Evolutionary conservation across 2,329 filamentous ascomycete species (phyloP).

Genomic region (Fusarium redolens): DNA sequence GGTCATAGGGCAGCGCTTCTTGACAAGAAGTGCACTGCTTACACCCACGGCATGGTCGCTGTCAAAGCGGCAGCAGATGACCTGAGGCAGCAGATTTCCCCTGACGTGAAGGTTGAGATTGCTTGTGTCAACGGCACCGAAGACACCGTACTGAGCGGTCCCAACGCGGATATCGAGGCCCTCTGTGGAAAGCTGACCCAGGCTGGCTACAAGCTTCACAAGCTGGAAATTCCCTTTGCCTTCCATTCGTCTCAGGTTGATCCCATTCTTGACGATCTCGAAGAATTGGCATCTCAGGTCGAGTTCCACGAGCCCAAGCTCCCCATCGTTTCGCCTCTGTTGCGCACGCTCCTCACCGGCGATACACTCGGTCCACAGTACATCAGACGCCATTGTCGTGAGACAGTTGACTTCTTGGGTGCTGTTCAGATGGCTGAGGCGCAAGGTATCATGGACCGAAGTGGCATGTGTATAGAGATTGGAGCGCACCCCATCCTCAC

Average conservation of each 20-base stretch:
- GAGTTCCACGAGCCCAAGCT: slow-evolving; percentile 55
- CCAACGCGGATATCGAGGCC: slow-evolving; percentile 54
- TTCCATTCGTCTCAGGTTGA: slow-evolving; percentile 67
- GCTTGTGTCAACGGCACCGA: slow-evolving; percentile 82
- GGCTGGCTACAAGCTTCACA: slow-evolving; percentile 57
- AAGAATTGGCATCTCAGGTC: slow-evolving; percentile 55
- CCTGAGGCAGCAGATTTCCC: slow-evolving; percentile 1
- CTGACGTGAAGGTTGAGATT: slow-evolving; percentile 58
- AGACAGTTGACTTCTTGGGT: slow-evolving; percentile 73
- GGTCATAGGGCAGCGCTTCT: slow-evolving; percentile 51
- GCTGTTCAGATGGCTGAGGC: slow-evolving; percentile 65
- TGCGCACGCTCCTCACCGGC: slow-evolving; percentile 69
- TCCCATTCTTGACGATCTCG: slow-evolving; percentile 68
- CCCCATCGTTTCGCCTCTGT: slow-evolving; percentile 55
- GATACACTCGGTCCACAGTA: slow-evolving; percentile 68
- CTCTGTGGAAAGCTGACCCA: slow-evolving; percentile 52
- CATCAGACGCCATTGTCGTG: slow-evolving; percentile 68
- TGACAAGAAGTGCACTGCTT: not conserved
- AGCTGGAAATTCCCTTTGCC: slow-evolving; percentile 63
- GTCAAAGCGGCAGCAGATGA: slow-evolving; percentile 17
- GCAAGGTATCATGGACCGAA: slow-evolving; percentile 62
- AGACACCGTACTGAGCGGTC: slow-evolving; percentile 76
- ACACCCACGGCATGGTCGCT: slow-evolving; percentile 25
- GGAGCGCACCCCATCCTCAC: slow-evolving; percentile 75
- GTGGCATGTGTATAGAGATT: slow-evolving; percentile 74